These are phyloP conservation scores for Saraca asoca DNA, from an alignment of 331 rosid species.

Conservation along the genomic window DNA sequence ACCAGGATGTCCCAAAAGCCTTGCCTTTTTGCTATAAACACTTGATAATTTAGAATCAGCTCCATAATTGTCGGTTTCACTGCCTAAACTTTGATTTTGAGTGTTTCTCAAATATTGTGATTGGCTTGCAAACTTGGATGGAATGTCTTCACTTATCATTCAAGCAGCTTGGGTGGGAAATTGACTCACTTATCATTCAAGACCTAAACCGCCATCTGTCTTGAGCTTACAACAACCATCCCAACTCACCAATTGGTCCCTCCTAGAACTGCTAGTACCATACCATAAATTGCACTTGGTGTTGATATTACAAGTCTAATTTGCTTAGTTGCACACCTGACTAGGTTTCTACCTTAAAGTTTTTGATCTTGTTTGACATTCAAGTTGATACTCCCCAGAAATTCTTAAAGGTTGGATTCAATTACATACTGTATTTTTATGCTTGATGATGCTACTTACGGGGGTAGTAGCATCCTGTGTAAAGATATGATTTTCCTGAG, in stretches of 20 bases:
- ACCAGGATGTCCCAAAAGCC: slow-evolving; percentile 58
- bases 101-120: slow-evolving; percentile 45
- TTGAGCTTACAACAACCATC: slow-evolving; percentile 55
- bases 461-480: no score
- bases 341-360: no score
- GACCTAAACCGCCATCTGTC: slow-evolving; percentile 85
- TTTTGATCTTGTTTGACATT: no score
- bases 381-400: no score
- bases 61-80: slow-evolving; percentile 40
- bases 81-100: slow-evolving; percentile 30
- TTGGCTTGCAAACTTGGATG: slow-evolving; percentile 62
- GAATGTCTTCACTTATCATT: slow-evolving; percentile 49
- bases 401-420: no score
- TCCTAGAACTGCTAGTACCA: no score
- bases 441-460: no score
- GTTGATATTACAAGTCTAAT: neutral
- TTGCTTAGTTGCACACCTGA: neutral
- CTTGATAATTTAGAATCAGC: slow-evolving; percentile 44
- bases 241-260: no score
- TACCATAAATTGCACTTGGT: no score
- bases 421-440: no score
- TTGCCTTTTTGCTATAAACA: slow-evolving; percentile 64
- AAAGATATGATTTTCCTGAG: slow-evolving; percentile 6
- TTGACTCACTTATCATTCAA: slow-evolving; percentile 73
- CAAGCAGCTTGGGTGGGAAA: slow-evolving; percentile 75